phyloP scores from a whole-genome alignment of 257 asterid genomes.

The Solanum boliviense region DNA sequence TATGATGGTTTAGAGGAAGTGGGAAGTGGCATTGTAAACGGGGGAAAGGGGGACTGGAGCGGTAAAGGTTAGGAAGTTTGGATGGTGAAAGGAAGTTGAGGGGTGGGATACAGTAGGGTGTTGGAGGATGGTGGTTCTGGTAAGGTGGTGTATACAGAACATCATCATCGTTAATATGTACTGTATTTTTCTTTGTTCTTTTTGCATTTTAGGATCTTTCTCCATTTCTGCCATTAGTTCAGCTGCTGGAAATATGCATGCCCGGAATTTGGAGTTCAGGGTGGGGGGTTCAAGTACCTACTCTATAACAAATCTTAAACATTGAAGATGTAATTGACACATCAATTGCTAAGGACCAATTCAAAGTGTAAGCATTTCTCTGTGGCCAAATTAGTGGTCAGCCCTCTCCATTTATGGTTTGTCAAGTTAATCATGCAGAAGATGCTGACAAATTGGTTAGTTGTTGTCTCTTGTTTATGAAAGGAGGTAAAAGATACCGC shows the following conservation, averaged over 20 bases:
- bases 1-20: not conserved
- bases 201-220: not conserved
- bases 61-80: not conserved
- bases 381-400: not conserved
- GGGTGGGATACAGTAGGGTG: not conserved
- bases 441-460: not conserved
- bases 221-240: not conserved
- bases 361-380: not conserved
- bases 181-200: not conserved
- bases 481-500: not conserved
- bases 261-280: not conserved
- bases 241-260: not conserved
- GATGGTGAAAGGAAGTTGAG: not conserved
- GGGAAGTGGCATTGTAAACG: not conserved
- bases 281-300: not conserved
- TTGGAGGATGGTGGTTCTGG: not conserved
- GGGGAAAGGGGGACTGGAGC: not conserved
- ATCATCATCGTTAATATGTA: not conserved
- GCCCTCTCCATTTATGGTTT: not conserved
- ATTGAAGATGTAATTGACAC: not conserved
- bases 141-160: not conserved
- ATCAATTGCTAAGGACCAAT: not conserved
- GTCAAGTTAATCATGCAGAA: not conserved
- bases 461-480: not conserved
- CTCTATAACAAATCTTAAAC: not conserved